These are phyloP conservation scores for Corinectria fuckeliana DNA, from an alignment of 2,329 filamentous ascomycete species.

Conservation along the genomic window DNA sequence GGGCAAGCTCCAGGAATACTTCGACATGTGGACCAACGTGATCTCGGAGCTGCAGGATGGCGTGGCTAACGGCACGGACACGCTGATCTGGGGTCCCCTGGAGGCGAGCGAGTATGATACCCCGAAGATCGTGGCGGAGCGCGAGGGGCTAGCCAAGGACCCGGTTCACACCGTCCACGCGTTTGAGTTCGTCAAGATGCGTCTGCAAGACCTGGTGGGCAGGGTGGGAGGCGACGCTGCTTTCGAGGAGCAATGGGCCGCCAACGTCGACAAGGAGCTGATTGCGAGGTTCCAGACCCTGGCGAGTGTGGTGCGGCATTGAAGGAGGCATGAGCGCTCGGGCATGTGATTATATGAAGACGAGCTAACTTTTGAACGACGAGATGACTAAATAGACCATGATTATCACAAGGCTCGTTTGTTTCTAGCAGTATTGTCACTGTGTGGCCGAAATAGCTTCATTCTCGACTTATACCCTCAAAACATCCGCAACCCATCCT, in stretches of 20 bases:
- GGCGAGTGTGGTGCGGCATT: slow-evolving; percentile 31
- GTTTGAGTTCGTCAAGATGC: slow-evolving; percentile 67
- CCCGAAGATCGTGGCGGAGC: slow-evolving; percentile 59
- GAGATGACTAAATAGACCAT: slow-evolving; percentile 26
- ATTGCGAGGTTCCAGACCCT: slow-evolving; percentile 63
- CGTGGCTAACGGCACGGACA: slow-evolving; percentile 57
- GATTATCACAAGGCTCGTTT: slow-evolving; percentile 10
- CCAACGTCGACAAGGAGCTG: slow-evolving; percentile 78
- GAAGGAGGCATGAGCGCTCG: not conserved
- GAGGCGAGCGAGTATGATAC: slow-evolving; percentile 61
- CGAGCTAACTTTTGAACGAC: slow-evolving; percentile 24
- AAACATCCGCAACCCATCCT: slow-evolving; percentile 65
- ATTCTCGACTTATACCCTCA: not conserved
- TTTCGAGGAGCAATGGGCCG: slow-evolving; percentile 73
- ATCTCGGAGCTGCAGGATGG: slow-evolving; percentile 71
- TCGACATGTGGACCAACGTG: slow-evolving; percentile 77
- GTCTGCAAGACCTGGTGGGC: slow-evolving; percentile 64
- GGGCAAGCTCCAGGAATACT: slow-evolving; percentile 71
- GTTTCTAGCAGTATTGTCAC: not conserved
- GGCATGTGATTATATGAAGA: slow-evolving; percentile 5
- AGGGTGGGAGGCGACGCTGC: slow-evolving; percentile 67
- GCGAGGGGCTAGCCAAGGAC: slow-evolving; percentile 63
- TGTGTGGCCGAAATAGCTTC: not conserved
- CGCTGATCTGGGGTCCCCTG: slow-evolving; percentile 54
- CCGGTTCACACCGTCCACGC: slow-evolving; percentile 71